A percentile compares a stretch with the other conserved stretches of the same genome.
These are phyloP conservation scores for Cercospora sesami DNA, from an alignment of 2,329 filamentous ascomycete species.

Conservation along the genomic window DNA sequence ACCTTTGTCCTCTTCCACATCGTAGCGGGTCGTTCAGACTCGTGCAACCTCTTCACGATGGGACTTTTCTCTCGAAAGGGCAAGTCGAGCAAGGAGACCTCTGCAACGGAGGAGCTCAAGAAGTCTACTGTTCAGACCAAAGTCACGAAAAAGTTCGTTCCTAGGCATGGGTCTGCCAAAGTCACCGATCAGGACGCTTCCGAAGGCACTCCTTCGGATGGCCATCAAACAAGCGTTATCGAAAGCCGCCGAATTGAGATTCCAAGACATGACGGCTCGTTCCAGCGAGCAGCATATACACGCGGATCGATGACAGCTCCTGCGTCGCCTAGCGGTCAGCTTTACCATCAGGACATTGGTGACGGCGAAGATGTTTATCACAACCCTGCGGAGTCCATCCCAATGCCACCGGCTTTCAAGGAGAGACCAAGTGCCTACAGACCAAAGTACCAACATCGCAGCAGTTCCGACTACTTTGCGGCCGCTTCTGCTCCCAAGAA, in stretches of 20 bases:
- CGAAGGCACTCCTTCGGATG: slow-evolving; percentile 40
- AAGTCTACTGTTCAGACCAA: slow-evolving; percentile 46
- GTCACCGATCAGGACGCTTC: slow-evolving; percentile 54
- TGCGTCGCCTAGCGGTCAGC: background rate
- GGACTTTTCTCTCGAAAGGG: slow-evolving; percentile 58
- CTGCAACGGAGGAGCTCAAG: slow-evolving; percentile 58
- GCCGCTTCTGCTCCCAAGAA: slow-evolving; percentile 1
- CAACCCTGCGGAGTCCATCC: background rate
- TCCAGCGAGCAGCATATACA: slow-evolving; percentile 11
- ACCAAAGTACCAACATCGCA: background rate
- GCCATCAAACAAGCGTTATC: background rate
- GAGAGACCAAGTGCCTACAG: background rate
- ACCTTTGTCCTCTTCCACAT: background rate
- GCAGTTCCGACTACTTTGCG: slow-evolving; percentile 17
- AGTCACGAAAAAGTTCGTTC: slow-evolving; percentile 59
- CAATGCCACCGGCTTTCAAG: slow-evolving; percentile 17
- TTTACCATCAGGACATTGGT: no score
- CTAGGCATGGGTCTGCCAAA: slow-evolving; percentile 62
- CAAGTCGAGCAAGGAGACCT: slow-evolving; percentile 21
- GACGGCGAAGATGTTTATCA: slow-evolving; percentile 11
- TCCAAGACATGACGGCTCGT: slow-evolving; percentile 12
- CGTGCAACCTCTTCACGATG: slow-evolving; percentile 39
- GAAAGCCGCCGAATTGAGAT: slow-evolving; percentile 13
- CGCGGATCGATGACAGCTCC: slow-evolving; percentile 8
- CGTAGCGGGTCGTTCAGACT: background rate